Conservation (phyloP, 495 filamentous ascomycete species). For the Xylaria telfairii region DNA sequence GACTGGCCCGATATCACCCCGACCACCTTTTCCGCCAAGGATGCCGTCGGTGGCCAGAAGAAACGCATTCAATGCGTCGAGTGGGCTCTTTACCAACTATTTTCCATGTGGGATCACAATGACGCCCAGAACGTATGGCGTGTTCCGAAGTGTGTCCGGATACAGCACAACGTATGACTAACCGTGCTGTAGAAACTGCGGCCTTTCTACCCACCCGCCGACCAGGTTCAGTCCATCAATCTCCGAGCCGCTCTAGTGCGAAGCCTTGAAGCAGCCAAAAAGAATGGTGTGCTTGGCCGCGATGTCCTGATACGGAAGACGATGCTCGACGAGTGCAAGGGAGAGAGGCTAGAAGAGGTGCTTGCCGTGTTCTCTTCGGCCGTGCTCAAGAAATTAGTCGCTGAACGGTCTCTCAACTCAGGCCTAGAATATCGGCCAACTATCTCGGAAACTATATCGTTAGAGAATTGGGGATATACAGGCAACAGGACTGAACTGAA, state of each 20-base stretch:
- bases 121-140: constrained; percentile 68
- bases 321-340: constrained; percentile 91
- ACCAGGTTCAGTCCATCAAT: constrained; percentile 86
- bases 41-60: constrained; percentile 74
- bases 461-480: constrained; percentile 63
- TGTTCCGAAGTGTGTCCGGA: neutral
- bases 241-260: constrained; percentile 85
- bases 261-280: constrained; percentile 79
- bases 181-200: constrained; percentile 70
- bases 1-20: constrained; percentile 79
- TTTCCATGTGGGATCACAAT: constrained; percentile 78
- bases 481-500: constrained; percentile 66
- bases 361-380: constrained; percentile 78
- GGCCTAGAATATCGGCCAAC: constrained; percentile 46
- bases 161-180: constrained; percentile 16
- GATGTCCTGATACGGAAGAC: constrained; percentile 82
- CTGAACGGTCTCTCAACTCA: constrained; percentile 48
- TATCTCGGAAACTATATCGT: constrained; percentile 64
- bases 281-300: constrained; percentile 78
- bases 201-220: constrained; percentile 86
- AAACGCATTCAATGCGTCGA: constrained; percentile 78
- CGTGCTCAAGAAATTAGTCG: constrained; percentile 73
- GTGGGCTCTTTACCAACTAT: constrained; percentile 84
- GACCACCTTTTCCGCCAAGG: constrained; percentile 68
- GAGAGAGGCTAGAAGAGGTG: constrained; percentile 80